Conservation (phyloP, 2,329 filamentous ascomycete genomes). For the Nothophaeocryptopus gaeumannii region DNA sequence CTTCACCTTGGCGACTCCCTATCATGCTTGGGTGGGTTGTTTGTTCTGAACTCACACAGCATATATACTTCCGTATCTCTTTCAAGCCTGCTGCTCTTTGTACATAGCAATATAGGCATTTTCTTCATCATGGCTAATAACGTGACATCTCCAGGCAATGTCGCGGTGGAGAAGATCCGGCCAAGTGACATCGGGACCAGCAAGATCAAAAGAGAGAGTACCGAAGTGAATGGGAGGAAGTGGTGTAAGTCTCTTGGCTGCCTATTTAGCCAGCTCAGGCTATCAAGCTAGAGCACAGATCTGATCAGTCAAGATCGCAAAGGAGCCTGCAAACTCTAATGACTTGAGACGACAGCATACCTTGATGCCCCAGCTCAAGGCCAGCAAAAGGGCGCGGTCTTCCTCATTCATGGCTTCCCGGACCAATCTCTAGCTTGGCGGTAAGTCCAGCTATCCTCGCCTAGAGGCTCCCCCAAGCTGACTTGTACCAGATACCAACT, state of each 20-base stretch:
- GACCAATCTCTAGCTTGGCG: slow-evolving; percentile 85
- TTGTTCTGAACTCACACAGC: no score
- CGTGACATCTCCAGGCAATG: slow-evolving; percentile 1
- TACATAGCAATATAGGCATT: no score
- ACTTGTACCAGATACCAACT: slow-evolving; percentile 61
- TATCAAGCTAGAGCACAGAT: background rate
- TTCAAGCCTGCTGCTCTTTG: no score
- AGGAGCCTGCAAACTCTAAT: no score
- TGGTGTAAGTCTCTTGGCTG: slow-evolving; percentile 54
- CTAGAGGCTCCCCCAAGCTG: slow-evolving; percentile 68
- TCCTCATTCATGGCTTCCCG: slow-evolving; percentile 74
- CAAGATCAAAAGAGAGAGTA: slow-evolving; percentile 38
- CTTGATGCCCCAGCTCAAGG: slow-evolving; percentile 14
- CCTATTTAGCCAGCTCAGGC: background rate
- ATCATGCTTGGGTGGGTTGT: no score
- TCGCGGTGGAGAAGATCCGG: slow-evolving; percentile 8
- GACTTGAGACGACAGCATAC: slow-evolving; percentile 19
- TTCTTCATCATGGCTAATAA: slow-evolving; percentile 1
- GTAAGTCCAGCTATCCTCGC: slow-evolving; percentile 65
- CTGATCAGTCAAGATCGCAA: background rate
- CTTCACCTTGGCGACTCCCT: no score
- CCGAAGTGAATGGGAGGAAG: slow-evolving; percentile 63
- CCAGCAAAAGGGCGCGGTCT: slow-evolving; percentile 50
- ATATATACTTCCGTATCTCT: no score
- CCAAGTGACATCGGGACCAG: slow-evolving; percentile 10